Percentiles rank a stretch among this genome's conserved stretches.
Conservation (phyloP, 2,329 filamentous ascomycete species). For the Pezicula carpinea region DNA sequence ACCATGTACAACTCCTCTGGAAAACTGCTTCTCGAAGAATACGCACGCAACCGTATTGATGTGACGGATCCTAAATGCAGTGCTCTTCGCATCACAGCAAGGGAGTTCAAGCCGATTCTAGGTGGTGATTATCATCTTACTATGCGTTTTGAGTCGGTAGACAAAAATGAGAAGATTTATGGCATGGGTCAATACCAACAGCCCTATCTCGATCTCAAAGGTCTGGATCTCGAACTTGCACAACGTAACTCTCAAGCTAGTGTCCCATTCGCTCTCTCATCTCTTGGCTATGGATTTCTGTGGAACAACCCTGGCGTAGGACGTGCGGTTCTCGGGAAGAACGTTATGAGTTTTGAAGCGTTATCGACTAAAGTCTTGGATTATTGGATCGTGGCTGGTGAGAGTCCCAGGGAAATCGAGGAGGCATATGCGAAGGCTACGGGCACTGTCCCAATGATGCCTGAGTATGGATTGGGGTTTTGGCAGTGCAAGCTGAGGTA, state of each 20-base stretch:
- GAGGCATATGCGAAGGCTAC: constrained; percentile 51
- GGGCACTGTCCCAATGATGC: constrained; percentile 61
- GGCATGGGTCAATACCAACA: constrained; percentile 69
- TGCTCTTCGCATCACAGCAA: constrained; percentile 43
- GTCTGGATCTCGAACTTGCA: constrained; percentile 56
- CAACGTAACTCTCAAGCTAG: constrained; percentile 64
- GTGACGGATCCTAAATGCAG: constrained; percentile 44
- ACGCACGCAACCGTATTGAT: constrained; percentile 42
- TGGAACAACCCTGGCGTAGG: constrained; percentile 65
- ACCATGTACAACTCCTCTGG: constrained; percentile 38
- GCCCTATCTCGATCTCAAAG: constrained; percentile 57
- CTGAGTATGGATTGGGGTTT: constrained; percentile 62
- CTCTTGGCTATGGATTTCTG: constrained; percentile 56
- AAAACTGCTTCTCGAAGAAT: constrained; percentile 44
- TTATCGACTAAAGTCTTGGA: constrained; percentile 53
- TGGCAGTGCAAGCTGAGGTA: constrained; percentile 67
- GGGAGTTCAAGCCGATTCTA: constrained; percentile 43
- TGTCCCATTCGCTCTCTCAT: constrained; percentile 58
- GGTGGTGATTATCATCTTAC: constrained; percentile 52
- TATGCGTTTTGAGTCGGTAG: constrained; percentile 51
- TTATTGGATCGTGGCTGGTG: constrained; percentile 59
- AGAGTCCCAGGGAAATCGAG: constrained; percentile 50
- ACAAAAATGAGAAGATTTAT: constrained; percentile 54
- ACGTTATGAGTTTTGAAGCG: constrained; percentile 58
- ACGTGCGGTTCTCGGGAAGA: constrained; percentile 54